Evolutionary conservation across 345 rosid genomes (phyloP).

Genomic region (Populus davidiana): DNA sequence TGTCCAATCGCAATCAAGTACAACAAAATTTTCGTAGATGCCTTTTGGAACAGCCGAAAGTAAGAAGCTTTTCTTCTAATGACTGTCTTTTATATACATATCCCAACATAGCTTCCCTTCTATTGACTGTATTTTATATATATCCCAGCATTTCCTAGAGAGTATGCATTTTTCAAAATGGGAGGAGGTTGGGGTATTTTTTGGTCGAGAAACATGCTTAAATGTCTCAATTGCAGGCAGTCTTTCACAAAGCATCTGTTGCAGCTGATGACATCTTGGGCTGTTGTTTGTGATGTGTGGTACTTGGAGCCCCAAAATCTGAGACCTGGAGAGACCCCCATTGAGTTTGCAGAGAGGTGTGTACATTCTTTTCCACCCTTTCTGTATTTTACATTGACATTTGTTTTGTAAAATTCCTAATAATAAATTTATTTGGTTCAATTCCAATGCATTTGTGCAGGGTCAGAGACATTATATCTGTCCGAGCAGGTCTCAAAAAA

Average conservation of each 20-base stretch:
- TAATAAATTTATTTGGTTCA: background rate
- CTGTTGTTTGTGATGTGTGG: conserved; percentile 99
- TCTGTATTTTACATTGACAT: background rate
- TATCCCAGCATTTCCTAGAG: background rate
- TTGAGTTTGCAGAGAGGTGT: conserved; percentile 98
- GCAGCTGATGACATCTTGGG: conserved; percentile 99
- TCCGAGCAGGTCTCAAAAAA: conserved; percentile 85
- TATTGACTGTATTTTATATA: background rate
- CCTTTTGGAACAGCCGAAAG: conserved; percentile 99
- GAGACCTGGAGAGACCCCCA: conserved; percentile 80
- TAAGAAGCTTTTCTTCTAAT: conserved; percentile 32
- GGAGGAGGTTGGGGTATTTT: background rate
- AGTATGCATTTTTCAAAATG: background rate
- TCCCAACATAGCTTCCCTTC: background rate
- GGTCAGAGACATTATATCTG: conserved; percentile 87
- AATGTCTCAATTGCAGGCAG: conserved; percentile 55
- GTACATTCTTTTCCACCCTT: background rate
- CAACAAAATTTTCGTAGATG: conserved; percentile 96
- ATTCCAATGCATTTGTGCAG: conserved; percentile 37
- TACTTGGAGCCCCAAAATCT: conserved; percentile 89
- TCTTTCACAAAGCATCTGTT: conserved; percentile 95
- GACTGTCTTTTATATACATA: background rate
- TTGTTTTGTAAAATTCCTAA: background rate
- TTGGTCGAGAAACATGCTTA: background rate
- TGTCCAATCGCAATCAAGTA: conserved; percentile 97